Conservation (phyloP, 306 rosid genomes). For the Pterocarpus macrocarpus region DNA sequence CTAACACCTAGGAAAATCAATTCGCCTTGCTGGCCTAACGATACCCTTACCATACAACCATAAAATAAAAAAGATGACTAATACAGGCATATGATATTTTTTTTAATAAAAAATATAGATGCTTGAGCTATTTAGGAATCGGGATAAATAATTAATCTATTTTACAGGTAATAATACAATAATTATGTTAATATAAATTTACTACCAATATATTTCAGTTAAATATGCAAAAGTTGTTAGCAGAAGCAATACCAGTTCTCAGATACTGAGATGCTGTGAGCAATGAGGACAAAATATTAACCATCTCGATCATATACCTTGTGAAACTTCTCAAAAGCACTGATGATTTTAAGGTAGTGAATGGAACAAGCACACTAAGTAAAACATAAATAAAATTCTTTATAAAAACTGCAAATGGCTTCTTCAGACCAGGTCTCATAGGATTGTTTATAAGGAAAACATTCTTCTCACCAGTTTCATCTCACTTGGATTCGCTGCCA, state of each 20-base stretch:
- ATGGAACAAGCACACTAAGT: conserved; percentile 1
- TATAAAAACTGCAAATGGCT: background rate
- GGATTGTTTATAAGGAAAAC: background rate
- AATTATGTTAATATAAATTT: background rate
- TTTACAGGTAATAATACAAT: background rate
- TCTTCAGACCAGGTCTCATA: conserved; percentile 23
- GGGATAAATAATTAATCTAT: background rate
- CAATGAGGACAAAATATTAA: background rate
- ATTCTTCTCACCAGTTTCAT: conserved; percentile 65
- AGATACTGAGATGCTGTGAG: conserved; percentile 5
- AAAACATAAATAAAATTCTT: background rate
- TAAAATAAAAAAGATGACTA: background rate
- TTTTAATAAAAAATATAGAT: no score
- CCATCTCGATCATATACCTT: background rate
- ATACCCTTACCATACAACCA: background rate
- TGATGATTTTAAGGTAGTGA: background rate
- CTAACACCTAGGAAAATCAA: background rate
- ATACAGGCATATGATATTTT: background rate
- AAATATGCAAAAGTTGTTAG: background rate
- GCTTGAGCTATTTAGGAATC: background rate
- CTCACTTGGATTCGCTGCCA: conserved; percentile 72
- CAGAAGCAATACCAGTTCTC: background rate
- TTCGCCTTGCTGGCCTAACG: background rate
- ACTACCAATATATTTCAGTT: background rate
- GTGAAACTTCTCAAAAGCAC: background rate